Conservation (phyloP, 306 rosid species). For the Rosa rugosa region DNA sequence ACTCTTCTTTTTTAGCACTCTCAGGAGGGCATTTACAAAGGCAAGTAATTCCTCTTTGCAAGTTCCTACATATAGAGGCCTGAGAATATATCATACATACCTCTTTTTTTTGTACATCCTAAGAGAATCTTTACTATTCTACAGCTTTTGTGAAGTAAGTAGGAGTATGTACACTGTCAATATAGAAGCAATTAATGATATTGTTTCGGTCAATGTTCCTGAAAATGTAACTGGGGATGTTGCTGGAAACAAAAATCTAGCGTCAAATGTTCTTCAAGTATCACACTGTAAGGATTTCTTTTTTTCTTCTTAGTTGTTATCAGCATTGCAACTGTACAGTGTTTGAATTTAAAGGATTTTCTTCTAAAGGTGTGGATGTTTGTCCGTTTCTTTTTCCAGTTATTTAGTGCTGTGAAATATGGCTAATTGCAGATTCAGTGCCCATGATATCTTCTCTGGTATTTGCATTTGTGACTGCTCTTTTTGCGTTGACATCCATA, state of each 20-base stretch:
- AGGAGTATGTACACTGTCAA: conserved; percentile 52
- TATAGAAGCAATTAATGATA: conserved; percentile 51
- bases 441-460: conserved; percentile 54
- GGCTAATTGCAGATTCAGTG: conserved; percentile 59
- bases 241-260: conserved; percentile 81
- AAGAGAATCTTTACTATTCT: conserved; percentile 26
- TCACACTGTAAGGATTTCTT: conserved; percentile 72
- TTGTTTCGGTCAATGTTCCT: conserved; percentile 61
- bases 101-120: conserved; percentile 18
- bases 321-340: background rate
- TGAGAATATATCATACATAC: background rate
- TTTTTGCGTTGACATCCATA: conserved; percentile 62
- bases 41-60: conserved; percentile 42
- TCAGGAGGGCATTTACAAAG: conserved; percentile 69
- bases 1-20: conserved; percentile 60
- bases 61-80: background rate
- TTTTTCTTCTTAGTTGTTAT: conserved; percentile 11
- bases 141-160: conserved; percentile 57
- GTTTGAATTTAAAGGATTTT: background rate
- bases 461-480: conserved; percentile 59
- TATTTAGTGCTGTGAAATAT: background rate
- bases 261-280: conserved; percentile 87
- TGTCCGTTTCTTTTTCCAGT: background rate
- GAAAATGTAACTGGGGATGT: conserved; percentile 71
- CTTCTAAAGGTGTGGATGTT: background rate